A percentile compares a stretch with the other conserved stretches of the same genome.
phyloP scores from a whole-genome alignment of 1,284 basidiomycete genomes.

The Ganoderma multipileum region DNA sequence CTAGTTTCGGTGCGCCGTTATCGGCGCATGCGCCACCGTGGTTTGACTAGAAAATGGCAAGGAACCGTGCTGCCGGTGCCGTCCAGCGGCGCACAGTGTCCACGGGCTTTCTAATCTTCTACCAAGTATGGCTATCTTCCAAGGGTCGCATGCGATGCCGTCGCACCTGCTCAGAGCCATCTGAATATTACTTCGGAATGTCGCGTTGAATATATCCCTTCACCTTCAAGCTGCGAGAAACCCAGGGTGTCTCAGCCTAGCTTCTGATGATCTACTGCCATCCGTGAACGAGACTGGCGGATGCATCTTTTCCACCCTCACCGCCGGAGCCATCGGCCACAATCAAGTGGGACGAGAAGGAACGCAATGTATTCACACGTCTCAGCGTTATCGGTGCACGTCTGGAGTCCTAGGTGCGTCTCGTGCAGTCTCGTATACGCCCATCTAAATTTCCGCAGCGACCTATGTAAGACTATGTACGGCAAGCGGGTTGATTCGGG shows the following conservation, averaged over 20 bases:
- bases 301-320: not conserved
- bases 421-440: not conserved
- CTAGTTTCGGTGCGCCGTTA: not conserved
- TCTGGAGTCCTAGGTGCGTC: not conserved
- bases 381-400: not conserved
- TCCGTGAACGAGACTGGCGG: not conserved
- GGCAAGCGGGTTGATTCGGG: not conserved
- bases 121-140: conserved; percentile 5
- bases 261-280: not conserved
- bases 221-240: not conserved
- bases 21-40: not conserved
- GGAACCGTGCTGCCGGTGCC: not conserved
- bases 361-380: not conserved
- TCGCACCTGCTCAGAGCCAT: conserved; percentile 19
- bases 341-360: not conserved
- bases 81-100: too few species aligned
- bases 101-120: not conserved
- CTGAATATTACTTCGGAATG: not conserved
- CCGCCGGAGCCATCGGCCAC: not conserved
- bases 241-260: too few species aligned
- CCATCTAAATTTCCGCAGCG: not conserved
- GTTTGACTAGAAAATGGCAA: not conserved
- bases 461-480: not conserved
- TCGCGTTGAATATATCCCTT: not conserved
- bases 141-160: conserved; percentile 23